phyloP scores from a whole-genome alignment of 2,329 filamentous ascomycete genomes.

The Didymella exigua region DNA sequence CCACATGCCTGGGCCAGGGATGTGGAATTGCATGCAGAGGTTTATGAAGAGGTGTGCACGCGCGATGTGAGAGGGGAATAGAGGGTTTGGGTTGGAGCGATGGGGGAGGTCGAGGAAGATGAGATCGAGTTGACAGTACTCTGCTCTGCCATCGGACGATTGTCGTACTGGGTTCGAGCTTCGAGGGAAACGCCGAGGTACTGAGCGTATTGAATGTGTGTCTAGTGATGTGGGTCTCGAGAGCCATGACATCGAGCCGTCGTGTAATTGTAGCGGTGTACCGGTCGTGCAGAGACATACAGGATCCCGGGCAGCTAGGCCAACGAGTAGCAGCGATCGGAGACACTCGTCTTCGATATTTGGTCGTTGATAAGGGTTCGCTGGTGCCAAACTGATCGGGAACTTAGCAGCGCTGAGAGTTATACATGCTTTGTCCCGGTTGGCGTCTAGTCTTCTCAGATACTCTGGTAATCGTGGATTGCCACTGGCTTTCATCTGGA shows the following conservation, averaged over 20 bases:
- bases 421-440: slow-evolving; percentile 52
- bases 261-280: slow-evolving; percentile 39
- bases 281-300: slow-evolving; percentile 49
- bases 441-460: slow-evolving; percentile 49
- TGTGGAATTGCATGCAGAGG: slow-evolving; percentile 38
- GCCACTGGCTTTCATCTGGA: slow-evolving; percentile 51
- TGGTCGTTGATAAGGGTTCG: slow-evolving; percentile 36
- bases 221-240: slow-evolving; percentile 38
- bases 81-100: slow-evolving; percentile 34
- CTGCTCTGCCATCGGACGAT: slow-evolving; percentile 42
- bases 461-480: slow-evolving; percentile 50
- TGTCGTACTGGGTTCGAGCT: slow-evolving; percentile 29
- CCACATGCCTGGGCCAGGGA: slow-evolving; percentile 35
- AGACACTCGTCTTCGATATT: slow-evolving; percentile 50
- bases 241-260: slow-evolving; percentile 43
- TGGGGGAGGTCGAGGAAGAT: slow-evolving; percentile 47
- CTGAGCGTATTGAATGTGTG: slow-evolving; percentile 11
- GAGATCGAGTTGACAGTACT: slow-evolving; percentile 50
- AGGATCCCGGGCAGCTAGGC: slow-evolving; percentile 50
- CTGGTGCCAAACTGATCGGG: slow-evolving; percentile 45
- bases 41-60: slow-evolving; percentile 46
- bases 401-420: slow-evolving; percentile 49
- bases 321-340: slow-evolving; percentile 49
- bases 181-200: slow-evolving; percentile 21
- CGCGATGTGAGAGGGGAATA: slow-evolving; percentile 32